These are phyloP conservation scores for Erythrophleum ivorense DNA, from an alignment of 331 rosid genomes.

Conservation along the genomic window DNA sequence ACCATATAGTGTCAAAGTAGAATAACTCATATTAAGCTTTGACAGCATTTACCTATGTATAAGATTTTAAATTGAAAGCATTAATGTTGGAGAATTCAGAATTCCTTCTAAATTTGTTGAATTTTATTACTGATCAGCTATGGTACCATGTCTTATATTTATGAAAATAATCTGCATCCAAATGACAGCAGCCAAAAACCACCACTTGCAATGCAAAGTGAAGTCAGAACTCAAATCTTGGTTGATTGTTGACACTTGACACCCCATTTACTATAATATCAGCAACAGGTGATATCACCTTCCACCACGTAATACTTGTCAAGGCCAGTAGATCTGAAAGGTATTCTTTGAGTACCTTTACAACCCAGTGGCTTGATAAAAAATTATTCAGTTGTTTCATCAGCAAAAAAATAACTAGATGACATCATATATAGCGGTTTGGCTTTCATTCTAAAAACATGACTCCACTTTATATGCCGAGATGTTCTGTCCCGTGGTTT, in stretches of 20 bases:
- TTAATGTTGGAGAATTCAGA: background rate
- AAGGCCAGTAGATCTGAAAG: background rate
- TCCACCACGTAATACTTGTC: background rate
- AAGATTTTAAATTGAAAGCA: background rate
- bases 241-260: background rate
- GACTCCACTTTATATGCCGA: background rate
- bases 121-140: background rate
- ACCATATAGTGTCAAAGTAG: background rate
- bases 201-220: background rate
- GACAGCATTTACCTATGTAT: background rate
- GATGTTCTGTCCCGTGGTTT: background rate
- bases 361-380: background rate
- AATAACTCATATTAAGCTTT: background rate
- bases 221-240: background rate
- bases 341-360: background rate
- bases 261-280: background rate
- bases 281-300: background rate
- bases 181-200: background rate
- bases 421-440: background rate
- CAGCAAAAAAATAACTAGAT: slow-evolving; percentile 5
- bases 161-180: background rate
- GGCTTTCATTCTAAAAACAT: background rate
- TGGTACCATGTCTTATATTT: background rate
- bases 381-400: background rate
- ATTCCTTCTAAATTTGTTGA: background rate